Evolutionary conservation across 345 rosid species (phyloP).

Genomic region (Acer saccharum): DNA sequence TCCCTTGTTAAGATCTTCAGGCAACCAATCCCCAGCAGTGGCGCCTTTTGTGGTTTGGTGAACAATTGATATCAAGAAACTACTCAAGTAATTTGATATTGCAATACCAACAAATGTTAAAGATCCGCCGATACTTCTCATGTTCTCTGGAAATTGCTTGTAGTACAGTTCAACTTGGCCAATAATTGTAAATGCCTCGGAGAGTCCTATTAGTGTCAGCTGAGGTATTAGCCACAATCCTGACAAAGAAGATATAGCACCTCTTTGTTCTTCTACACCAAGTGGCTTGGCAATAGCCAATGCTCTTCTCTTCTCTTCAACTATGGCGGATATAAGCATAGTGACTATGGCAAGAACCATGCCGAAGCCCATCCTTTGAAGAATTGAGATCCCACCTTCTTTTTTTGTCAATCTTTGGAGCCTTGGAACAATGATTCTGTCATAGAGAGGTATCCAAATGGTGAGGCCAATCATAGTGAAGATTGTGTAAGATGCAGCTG

Average conservation of each 20-base stretch:
- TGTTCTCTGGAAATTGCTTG: slow-evolving; percentile 59
- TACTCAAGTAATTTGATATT: slow-evolving; percentile 35
- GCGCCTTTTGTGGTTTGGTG: slow-evolving; percentile 28
- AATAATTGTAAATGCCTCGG: slow-evolving; percentile 35
- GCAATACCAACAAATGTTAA: slow-evolving; percentile 37
- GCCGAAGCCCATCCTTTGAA: slow-evolving; percentile 39
- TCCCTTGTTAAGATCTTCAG: slow-evolving; percentile 50
- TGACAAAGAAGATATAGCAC: slow-evolving; percentile 42
- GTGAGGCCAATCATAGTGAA: slow-evolving; percentile 36
- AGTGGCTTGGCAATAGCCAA: slow-evolving; percentile 27
- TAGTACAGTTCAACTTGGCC: slow-evolving; percentile 46
- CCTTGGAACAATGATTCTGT: slow-evolving; percentile 36
- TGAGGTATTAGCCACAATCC: slow-evolving; percentile 46
- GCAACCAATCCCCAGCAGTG: slow-evolving; percentile 35
- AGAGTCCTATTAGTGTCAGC: slow-evolving; percentile 34
- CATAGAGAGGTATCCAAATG: slow-evolving; percentile 45
- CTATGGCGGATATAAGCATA: slow-evolving; percentile 35
- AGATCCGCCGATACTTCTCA: slow-evolving; percentile 51
- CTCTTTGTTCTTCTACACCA: slow-evolving; percentile 26
- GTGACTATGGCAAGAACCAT: slow-evolving; percentile 33
- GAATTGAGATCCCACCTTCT: slow-evolving; percentile 43
- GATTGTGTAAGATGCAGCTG: slow-evolving; percentile 38
- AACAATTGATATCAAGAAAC: slow-evolving; percentile 36
- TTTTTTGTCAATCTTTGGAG: slow-evolving; percentile 32
- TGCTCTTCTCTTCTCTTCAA: slow-evolving; percentile 34